Conservation (phyloP, 2,329 filamentous ascomycete species). For the Ophiostoma quercus region DNA sequence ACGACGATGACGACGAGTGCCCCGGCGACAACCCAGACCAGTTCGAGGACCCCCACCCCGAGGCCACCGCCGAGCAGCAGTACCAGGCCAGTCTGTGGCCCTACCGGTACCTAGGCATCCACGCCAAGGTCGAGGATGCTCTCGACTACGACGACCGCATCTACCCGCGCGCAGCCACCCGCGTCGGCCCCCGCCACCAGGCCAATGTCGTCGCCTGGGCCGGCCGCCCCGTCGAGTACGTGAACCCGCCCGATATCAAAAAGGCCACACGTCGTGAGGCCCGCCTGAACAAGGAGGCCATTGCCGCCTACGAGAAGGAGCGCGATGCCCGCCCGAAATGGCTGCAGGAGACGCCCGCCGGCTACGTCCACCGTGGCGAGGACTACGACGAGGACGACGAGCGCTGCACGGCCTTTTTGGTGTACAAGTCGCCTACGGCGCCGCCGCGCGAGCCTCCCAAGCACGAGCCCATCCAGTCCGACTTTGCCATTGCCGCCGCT, state of each 20-base stretch:
- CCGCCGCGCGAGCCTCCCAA: not conserved
- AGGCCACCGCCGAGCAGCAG: conserved; percentile 76
- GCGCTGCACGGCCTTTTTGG: conserved; percentile 65
- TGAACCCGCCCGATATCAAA: conserved; percentile 85
- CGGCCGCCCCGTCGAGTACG: conserved; percentile 79
- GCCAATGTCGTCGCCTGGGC: conserved; percentile 81
- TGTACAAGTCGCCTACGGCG: conserved; percentile 66
- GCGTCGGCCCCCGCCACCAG: conserved; percentile 86
- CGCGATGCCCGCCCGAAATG: conserved; percentile 85
- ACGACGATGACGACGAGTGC: conserved; percentile 73
- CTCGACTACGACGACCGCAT: conserved; percentile 97
- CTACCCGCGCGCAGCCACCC: conserved; percentile 89
- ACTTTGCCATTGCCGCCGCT: not conserved
- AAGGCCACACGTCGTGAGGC: conserved; percentile 73
- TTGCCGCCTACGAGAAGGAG: conserved; percentile 75
- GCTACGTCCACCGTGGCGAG: conserved; percentile 79
- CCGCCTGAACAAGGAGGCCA: conserved; percentile 72
- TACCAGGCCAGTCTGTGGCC: conserved; percentile 94
- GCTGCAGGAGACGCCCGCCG: conserved; percentile 84
- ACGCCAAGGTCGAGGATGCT: conserved; percentile 91
- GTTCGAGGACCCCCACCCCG: conserved; percentile 50
- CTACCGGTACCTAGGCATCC: conserved; percentile 90
- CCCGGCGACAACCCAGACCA: conserved; percentile 54
- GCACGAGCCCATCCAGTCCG: conserved; percentile 3
- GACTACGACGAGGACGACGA: conserved; percentile 67